These are phyloP conservation scores for Eucalyptus tenuipes DNA, from an alignment of 345 rosid genomes.

Conservation along the genomic window DNA sequence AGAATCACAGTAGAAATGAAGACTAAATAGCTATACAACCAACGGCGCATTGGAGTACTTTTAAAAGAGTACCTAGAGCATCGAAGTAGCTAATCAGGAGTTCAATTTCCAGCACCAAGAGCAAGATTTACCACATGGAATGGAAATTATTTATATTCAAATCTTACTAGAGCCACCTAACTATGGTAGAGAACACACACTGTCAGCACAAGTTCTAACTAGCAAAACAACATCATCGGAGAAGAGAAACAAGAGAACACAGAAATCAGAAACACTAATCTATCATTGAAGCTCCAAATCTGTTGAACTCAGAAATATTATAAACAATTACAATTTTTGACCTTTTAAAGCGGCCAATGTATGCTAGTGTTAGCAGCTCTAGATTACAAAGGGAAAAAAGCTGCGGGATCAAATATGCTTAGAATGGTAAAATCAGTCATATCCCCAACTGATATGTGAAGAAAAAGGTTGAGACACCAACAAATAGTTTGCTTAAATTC, in stretches of 20 bases:
- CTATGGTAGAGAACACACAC: not conserved
- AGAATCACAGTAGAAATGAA: not conserved
- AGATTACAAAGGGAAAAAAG: not conserved
- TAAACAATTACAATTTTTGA: not conserved
- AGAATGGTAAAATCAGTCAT: not conserved
- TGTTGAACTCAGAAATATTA: not conserved
- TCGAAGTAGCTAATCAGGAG: constrained; percentile 56
- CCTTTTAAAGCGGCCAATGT: not conserved
- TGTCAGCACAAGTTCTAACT: not conserved
- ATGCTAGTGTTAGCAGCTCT: not conserved
- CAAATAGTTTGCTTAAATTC: not conserved
- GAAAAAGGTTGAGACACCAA: not conserved
- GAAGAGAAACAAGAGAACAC: not conserved
- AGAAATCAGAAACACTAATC: not conserved
- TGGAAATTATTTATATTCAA: constrained; percentile 26
- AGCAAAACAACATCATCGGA: not conserved
- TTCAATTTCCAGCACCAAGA: constrained; percentile 58
- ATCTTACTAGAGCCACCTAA: constrained; percentile 86
- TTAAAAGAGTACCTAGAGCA: constrained; percentile 35
- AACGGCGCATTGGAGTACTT: not conserved
- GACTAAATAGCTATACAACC: not conserved
- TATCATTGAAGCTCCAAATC: not conserved
- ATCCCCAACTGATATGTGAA: not conserved
- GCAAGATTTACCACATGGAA: constrained; percentile 47
- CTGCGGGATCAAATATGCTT: not conserved